These are phyloP conservation scores for Trichoderma cornu-damae DNA, from an alignment of 2,329 filamentous ascomycete species.

Conservation along the genomic window DNA sequence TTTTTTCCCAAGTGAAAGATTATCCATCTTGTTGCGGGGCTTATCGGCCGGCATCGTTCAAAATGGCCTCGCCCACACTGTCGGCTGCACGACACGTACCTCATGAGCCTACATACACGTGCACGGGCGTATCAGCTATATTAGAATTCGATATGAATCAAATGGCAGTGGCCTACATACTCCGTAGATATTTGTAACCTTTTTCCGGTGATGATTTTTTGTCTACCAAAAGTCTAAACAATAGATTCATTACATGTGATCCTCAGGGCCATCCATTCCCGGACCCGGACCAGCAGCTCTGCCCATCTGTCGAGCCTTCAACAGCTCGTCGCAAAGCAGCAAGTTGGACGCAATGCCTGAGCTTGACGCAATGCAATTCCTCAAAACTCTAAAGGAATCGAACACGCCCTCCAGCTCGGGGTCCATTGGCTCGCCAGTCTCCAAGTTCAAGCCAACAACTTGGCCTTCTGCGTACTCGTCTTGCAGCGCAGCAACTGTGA, in stretches of 20 bases:
- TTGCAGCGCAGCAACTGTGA: conserved; percentile 72
- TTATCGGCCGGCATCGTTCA: conserved; percentile 21
- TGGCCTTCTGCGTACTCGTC: conserved; percentile 83
- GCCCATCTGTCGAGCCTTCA: conserved; percentile 96
- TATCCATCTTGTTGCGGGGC: conserved; percentile 31
- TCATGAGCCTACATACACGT: neutral
- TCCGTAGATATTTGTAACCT: conserved; percentile 1
- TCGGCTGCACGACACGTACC: neutral
- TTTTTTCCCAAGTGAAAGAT: conserved; percentile 8
- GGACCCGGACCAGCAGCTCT: conserved; percentile 57
- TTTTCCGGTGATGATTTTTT: conserved; percentile 32
- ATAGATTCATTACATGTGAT: conserved; percentile 44
- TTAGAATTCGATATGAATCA: neutral
- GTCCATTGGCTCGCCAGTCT: conserved; percentile 90
- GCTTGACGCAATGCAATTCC: conserved; percentile 90
- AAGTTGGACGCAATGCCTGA: conserved; percentile 94
- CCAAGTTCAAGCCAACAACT: conserved; percentile 77
- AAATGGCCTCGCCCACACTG: neutral
- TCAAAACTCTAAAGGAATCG: conserved; percentile 90
- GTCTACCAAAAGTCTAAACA: conserved; percentile 35
- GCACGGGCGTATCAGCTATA: neutral
- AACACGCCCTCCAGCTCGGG: conserved; percentile 88
- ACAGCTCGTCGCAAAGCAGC: conserved; percentile 89
- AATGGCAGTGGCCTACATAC: neutral
- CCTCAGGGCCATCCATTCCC: conserved; percentile 57